A percentile compares a stretch with the other conserved stretches of the same genome.
phyloP scores from a whole-genome alignment of 495 filamentous ascomycete genomes.

The Penicillium canescens region DNA sequence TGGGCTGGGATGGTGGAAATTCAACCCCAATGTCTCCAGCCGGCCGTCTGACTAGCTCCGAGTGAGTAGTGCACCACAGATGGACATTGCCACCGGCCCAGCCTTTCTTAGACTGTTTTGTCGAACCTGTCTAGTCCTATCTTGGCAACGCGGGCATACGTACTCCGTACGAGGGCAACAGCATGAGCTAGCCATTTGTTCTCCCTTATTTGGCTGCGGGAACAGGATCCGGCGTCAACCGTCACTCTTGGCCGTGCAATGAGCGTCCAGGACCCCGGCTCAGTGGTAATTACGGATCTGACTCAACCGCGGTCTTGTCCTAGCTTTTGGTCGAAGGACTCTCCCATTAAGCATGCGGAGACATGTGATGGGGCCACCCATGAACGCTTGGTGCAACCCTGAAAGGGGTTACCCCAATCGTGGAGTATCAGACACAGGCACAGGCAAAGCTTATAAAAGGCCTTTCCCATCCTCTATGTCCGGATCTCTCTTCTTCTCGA shows the following conservation, averaged over 20 bases:
- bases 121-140: constrained; percentile 5
- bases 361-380: constrained; percentile 22
- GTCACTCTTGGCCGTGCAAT: constrained; percentile 16
- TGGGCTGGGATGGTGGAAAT: constrained; percentile 1
- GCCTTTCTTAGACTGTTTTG: background rate
- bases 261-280: constrained; percentile 9
- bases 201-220: constrained; percentile 9
- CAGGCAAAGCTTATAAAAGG: constrained; percentile 25
- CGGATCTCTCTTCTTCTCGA: constrained; percentile 3
- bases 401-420: background rate
- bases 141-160: constrained; percentile 11
- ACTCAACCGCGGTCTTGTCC: constrained; percentile 21
- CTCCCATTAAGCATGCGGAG: constrained; percentile 6
- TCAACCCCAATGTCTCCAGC: background rate
- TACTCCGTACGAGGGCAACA: constrained; percentile 2
- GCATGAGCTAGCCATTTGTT: background rate
- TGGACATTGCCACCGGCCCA: constrained; percentile 2
- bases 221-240: constrained; percentile 9
- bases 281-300: constrained; percentile 10
- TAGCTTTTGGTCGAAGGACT: constrained; percentile 3
- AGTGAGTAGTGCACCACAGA: background rate
- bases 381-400: constrained; percentile 13
- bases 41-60: background rate
- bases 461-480: constrained; percentile 8
- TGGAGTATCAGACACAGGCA: background rate